phyloP scores from a whole-genome alignment of 2,329 filamentous ascomycete genomes.

The Claviceps monticola region DNA sequence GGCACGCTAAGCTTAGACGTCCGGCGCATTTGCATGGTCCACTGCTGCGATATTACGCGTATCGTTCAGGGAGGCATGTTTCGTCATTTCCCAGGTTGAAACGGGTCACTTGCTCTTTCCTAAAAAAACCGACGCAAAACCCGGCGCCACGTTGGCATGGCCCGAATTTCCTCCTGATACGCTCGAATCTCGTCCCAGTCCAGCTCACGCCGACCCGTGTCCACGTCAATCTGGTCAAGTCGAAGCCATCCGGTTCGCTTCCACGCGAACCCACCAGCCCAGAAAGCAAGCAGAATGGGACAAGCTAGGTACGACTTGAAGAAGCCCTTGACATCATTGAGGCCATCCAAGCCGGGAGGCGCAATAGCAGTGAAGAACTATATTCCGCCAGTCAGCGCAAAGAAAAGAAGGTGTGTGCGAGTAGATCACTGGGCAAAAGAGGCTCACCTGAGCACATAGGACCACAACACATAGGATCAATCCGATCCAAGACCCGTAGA shows the following conservation, averaged over 20 bases:
- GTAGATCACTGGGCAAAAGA: slow-evolving; percentile 1
- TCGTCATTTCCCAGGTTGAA: too few relatives aligned
- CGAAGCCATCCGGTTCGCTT: slow-evolving; percentile 49
- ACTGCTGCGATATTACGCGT: too few relatives aligned
- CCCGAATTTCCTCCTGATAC: slow-evolving; percentile 6
- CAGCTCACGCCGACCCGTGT: slow-evolving; percentile 50
- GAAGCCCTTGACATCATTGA: slow-evolving; percentile 32
- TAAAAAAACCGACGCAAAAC: slow-evolving; percentile 7
- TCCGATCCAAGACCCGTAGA: slow-evolving; percentile 49
- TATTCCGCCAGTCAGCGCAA: neutral
- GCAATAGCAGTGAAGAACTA: slow-evolving; percentile 35
- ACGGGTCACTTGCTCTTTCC: neutral
- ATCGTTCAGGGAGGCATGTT: too few relatives aligned
- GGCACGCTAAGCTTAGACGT: too few relatives aligned
- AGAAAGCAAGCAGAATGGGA: slow-evolving; percentile 42
- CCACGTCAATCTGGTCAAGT: slow-evolving; percentile 50
- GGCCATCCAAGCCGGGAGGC: slow-evolving; percentile 17
- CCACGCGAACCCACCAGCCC: slow-evolving; percentile 47
- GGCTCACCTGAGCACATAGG: slow-evolving; percentile 33
- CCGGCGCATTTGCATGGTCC: too few relatives aligned
- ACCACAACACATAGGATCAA: slow-evolving; percentile 40
- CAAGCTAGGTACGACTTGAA: slow-evolving; percentile 41
- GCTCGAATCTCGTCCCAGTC: slow-evolving; percentile 47
- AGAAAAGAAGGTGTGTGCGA: neutral
- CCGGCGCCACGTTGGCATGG: slow-evolving; percentile 8